phyloP scores from a whole-genome alignment of 192 early-diverging fungal species.

The Backusella westeae region DNA sequence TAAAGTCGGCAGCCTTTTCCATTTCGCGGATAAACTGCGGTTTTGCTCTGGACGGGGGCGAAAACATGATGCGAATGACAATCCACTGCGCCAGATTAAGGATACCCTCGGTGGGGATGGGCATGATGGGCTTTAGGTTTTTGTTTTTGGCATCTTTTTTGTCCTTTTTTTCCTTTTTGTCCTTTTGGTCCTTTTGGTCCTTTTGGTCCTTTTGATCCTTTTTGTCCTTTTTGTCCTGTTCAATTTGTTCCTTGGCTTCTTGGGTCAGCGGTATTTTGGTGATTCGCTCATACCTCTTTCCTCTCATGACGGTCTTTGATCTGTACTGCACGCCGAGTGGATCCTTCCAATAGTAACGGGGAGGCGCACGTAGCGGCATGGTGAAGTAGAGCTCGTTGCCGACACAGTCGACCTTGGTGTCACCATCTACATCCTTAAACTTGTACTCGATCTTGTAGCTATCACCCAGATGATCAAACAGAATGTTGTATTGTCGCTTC shows the following conservation, averaged over 20 bases:
- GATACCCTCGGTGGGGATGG: slow-evolving; percentile 20
- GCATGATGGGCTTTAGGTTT: slow-evolving; percentile 13
- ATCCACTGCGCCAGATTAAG: slow-evolving; percentile 46
- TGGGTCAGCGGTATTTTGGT: slow-evolving; percentile 30
- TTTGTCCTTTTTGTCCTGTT: background rate
- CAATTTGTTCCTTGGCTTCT: background rate
- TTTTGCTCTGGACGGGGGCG: background rate
- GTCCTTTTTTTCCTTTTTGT: too few relatives aligned
- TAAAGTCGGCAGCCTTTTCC: slow-evolving; percentile 33
- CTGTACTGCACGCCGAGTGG: background rate
- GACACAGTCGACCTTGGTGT: slow-evolving; percentile 18
- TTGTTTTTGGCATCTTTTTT: too few relatives aligned
- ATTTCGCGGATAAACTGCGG: slow-evolving; percentile 13
- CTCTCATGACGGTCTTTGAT: slow-evolving; percentile 13
- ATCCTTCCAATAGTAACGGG: slow-evolving; percentile 37
- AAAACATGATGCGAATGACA: slow-evolving; percentile 34
- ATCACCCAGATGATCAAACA: slow-evolving; percentile 21
- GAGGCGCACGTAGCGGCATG: slow-evolving; percentile 40
- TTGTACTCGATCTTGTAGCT: slow-evolving; percentile 28
- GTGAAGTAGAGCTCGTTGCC: slow-evolving; percentile 23
- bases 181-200: too few relatives aligned
- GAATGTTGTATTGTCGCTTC: slow-evolving; percentile 18
- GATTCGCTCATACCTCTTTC: slow-evolving; percentile 30
- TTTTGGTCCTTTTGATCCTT: background rate
- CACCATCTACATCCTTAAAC: slow-evolving; percentile 36